Base-by-base conservation (phyloP, 106 monocot genomes). In the Acorus calamus region DNA sequence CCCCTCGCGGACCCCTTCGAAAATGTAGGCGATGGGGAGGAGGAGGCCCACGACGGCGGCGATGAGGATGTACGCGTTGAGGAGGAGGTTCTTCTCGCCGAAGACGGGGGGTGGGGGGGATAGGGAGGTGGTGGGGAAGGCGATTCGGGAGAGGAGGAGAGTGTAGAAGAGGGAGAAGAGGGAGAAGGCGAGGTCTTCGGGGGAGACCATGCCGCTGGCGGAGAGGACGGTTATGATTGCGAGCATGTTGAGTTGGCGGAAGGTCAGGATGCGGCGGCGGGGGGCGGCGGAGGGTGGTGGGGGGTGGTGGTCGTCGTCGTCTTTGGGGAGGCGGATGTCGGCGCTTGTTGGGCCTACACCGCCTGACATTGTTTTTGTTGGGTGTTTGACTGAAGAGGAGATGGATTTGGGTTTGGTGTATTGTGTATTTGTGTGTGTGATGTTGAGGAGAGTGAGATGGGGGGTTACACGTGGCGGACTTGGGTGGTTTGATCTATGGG, bases 181-280 rank as follows among this genome's bases (percentile, higher is more conserved):
- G 50, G 68, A 60, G 77, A 94, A 83, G 47, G 73, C 61, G 46
- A 80, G 9, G 70, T 89, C 89, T 52, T 52, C 28, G 49, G 54
- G 8, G 46, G 71, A 12, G 46, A 89, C 81, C 69, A 84, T 69
- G 62, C 86, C 81, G 74, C 70, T 72, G 69, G 75, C 78, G 52
- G 77, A 70, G 48, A 94, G 72, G 58, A 75, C 58, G 57, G 71
- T 51, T 41, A 77, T 56, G 52, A 77, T 59, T 59, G 81, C 79
- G 8, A 94, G 76, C 46, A 74, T 57, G 84, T 68, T 83, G 62
- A 89, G 76, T 57, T 93, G 88, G 11, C 68, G 80, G 68, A 89
- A 73, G 50, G 94, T 89, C 44, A 84, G 64, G 71, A 78, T 66
- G 74, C 60, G 73, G 59, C 70, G 74, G 64, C 59, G 75, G 13